These are phyloP conservation scores for Ensete glaucum DNA, from an alignment of 176 grass and related monocot genomes.

Conservation along the genomic window DNA sequence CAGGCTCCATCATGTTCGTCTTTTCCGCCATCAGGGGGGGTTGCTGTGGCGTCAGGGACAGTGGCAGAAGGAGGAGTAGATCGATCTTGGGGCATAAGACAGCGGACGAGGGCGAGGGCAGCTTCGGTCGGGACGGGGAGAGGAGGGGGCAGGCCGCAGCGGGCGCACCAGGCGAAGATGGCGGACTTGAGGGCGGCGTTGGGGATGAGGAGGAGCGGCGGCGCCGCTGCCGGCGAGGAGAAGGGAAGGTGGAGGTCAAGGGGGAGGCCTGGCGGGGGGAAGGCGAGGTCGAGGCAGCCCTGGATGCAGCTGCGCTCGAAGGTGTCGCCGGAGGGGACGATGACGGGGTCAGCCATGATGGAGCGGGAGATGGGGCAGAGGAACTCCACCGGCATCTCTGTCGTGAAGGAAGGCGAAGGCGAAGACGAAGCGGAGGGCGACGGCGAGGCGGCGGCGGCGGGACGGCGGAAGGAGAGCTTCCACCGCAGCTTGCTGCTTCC, in stretches of 20 bases:
- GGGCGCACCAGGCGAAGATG: constrained; percentile 84
- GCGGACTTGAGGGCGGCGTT: constrained; percentile 65
- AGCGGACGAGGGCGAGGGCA: constrained; percentile 52
- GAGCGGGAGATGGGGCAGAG: constrained; percentile 82
- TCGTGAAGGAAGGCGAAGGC: constrained; percentile 34
- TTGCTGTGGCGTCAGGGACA: neutral
- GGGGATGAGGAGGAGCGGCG: constrained; percentile 57
- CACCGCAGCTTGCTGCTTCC: constrained; percentile 1
- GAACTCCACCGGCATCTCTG: constrained; percentile 60
- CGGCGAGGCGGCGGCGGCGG: neutral
- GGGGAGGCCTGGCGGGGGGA: constrained; percentile 46
- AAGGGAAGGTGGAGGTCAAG: constrained; percentile 23
- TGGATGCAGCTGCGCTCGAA: constrained; percentile 92
- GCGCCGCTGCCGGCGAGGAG: constrained; percentile 12
- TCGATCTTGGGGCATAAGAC: constrained; percentile 41
- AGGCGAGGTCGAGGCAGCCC: constrained; percentile 55
- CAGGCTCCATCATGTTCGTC: neutral
- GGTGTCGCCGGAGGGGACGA: constrained; percentile 43
- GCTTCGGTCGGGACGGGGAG: constrained; percentile 40
- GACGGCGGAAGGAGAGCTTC: constrained; percentile 8
- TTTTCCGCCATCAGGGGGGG: neutral
- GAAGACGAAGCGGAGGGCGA: neutral
- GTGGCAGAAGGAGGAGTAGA: neutral
- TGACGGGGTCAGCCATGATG: constrained; percentile 81
- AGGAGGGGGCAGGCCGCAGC: constrained; percentile 40